These are phyloP conservation scores for Sarcodon sp. DNA, from an alignment of 768 basidiomycete genomes.

Conservation along the genomic window DNA sequence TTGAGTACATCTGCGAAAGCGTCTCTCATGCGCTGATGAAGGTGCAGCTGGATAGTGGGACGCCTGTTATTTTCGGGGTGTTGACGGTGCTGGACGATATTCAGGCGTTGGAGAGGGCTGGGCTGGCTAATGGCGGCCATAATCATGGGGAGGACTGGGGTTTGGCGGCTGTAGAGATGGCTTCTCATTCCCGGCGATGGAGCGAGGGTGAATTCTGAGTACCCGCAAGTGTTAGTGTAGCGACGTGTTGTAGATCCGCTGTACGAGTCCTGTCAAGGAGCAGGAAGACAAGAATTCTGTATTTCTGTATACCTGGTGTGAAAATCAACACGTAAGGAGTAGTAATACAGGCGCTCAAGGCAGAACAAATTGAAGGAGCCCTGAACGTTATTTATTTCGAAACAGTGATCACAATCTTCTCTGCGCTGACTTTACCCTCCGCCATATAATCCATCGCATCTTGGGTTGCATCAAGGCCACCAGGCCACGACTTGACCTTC, in stretches of 20 bases:
- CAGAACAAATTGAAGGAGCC: no score
- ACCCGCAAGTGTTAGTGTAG: no score
- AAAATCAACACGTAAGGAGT: no score
- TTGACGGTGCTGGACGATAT: constrained; percentile 87
- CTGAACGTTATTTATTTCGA: no score
- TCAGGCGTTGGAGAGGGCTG: constrained; percentile 92
- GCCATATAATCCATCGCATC: constrained; percentile 12
- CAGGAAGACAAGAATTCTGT: constrained; percentile 1
- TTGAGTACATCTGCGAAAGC: constrained; percentile 95
- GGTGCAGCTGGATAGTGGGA: constrained; percentile 85
- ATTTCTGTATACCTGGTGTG: neutral
- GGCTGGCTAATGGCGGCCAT: constrained; percentile 74
- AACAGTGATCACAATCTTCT: constrained; percentile 8
- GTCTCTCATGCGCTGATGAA: constrained; percentile 93
- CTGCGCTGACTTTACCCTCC: constrained; percentile 13
- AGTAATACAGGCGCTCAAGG: no score
- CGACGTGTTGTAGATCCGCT: no score
- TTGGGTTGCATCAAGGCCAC: constrained; percentile 6
- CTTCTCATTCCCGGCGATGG: constrained; percentile 52
- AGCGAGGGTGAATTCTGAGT: constrained; percentile 47
- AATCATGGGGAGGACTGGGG: constrained; percentile 99
- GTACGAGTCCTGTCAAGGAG: no score
- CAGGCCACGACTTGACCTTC: constrained; percentile 7
- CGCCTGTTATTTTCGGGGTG: constrained; percentile 95
- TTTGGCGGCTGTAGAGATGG: constrained; percentile 93